Percentiles rank a stretch among this genome's conserved stretches.
phyloP scores from a whole-genome alignment of 371 early-diverging fungal species.

The Actinomortierella ambigua region DNA sequence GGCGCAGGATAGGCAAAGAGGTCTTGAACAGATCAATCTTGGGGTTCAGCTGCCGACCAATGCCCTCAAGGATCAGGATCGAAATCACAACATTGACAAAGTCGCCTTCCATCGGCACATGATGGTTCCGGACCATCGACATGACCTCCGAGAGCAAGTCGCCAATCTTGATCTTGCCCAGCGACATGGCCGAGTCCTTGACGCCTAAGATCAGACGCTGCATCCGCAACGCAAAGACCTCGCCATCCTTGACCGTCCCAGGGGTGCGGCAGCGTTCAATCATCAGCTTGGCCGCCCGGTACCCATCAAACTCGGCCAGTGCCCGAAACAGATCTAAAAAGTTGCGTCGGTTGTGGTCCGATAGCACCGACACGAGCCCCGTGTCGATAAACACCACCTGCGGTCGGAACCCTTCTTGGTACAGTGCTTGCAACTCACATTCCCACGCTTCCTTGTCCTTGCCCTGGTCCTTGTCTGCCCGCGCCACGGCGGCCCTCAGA shows the following conservation, averaged over 20 bases:
- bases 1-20: slow-evolving; percentile 78
- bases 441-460: slow-evolving; percentile 53
- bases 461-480: slow-evolving; percentile 10
- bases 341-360: slow-evolving; percentile 74
- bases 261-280: slow-evolving; percentile 85
- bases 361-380: slow-evolving; percentile 84
- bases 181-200: slow-evolving; percentile 72
- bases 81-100: slow-evolving; percentile 92
- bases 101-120: slow-evolving; percentile 91
- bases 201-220: slow-evolving; percentile 73
- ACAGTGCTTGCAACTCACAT: slow-evolving; percentile 56
- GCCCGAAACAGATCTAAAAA: slow-evolving; percentile 92
- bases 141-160: slow-evolving; percentile 81
- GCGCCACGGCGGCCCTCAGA: slow-evolving; percentile 17
- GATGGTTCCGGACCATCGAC: slow-evolving; percentile 87
- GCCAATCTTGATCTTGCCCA: slow-evolving; percentile 79
- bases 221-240: slow-evolving; percentile 81
- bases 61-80: slow-evolving; percentile 91
- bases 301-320: slow-evolving; percentile 85
- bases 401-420: slow-evolving; percentile 73
- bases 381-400: slow-evolving; percentile 89
- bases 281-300: slow-evolving; percentile 83
- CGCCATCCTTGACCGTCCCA: slow-evolving; percentile 70
- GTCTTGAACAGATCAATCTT: slow-evolving; percentile 90
- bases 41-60: slow-evolving; percentile 89